phyloP scores from a whole-genome alignment of 148 eudicot genomes.

The Agrostemma githago region DNA sequence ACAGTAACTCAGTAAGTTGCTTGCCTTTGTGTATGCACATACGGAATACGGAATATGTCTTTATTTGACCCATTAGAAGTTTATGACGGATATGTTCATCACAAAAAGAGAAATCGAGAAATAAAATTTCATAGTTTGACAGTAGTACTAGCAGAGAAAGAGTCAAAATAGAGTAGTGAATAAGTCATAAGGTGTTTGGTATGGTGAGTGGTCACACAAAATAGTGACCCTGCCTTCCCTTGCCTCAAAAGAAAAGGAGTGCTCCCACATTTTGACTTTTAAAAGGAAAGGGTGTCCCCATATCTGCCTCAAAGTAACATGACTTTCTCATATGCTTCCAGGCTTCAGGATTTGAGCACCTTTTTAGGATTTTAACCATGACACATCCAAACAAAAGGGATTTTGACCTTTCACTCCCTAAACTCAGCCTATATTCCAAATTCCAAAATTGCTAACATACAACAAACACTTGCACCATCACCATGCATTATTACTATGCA shows the following conservation, averaged over 20 bases:
- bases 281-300: slow-evolving; percentile 21
- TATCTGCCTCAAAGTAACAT: slow-evolving; percentile 31
- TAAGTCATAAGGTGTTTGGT: slow-evolving; percentile 19
- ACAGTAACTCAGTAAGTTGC: no score
- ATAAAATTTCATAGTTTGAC: slow-evolving; percentile 1
- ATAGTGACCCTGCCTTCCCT: background rate
- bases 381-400: slow-evolving; percentile 8
- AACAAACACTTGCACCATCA: no score
- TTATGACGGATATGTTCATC: no score
- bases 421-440: slow-evolving; percentile 26
- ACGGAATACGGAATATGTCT: no score
- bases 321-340: slow-evolving; percentile 31
- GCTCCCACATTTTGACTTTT: slow-evolving; percentile 33
- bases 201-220: slow-evolving; percentile 43
- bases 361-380: slow-evolving; percentile 19
- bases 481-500: slow-evolving; percentile 7
- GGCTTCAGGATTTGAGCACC: slow-evolving; percentile 30
- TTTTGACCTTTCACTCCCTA: slow-evolving; percentile 39
- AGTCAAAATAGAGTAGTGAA: slow-evolving; percentile 29
- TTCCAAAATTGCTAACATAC: background rate
- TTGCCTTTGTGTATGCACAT: no score
- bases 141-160: background rate
- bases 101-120: background rate
- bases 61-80: no score
- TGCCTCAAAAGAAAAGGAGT: slow-evolving; percentile 2